Evolutionary conservation across 352 stramenopile genomes (phyloP).

Genomic region (Pythium myriotylum): DNA sequence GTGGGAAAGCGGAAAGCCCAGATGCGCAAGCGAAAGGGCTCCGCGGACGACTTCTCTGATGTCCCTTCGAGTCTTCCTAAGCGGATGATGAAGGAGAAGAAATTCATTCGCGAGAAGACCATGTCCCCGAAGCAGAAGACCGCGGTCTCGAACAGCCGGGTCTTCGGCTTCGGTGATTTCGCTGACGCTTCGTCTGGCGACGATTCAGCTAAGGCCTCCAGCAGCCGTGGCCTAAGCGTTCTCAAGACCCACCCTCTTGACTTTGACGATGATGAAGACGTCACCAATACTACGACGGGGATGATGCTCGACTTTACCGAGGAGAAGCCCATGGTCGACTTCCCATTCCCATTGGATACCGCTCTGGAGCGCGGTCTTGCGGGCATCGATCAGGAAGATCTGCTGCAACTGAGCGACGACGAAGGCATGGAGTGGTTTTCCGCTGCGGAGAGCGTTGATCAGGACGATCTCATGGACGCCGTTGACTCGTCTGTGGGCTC

Average conservation of each 20-base stretch:
- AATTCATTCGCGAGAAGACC: slow-evolving; percentile 53
- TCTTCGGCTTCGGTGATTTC: slow-evolving; percentile 43
- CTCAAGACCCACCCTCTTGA: slow-evolving; percentile 52
- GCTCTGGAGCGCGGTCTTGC: slow-evolving; percentile 62
- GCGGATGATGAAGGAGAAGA: slow-evolving; percentile 69
- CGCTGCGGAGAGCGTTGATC: slow-evolving; percentile 32
- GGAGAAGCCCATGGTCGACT: slow-evolving; percentile 66
- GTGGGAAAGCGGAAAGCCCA: slow-evolving; percentile 62
- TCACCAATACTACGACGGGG: slow-evolving; percentile 31
- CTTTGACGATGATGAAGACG: slow-evolving; percentile 62
- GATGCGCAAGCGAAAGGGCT: slow-evolving; percentile 70
- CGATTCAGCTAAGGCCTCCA: slow-evolving; percentile 32
- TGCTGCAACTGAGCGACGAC: slow-evolving; percentile 72
- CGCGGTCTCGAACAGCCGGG: slow-evolving; percentile 41
- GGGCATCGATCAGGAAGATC: slow-evolving; percentile 79
- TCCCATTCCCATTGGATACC: slow-evolving; percentile 52
- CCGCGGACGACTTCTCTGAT: slow-evolving; percentile 33
- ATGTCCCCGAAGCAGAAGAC: slow-evolving; percentile 83
- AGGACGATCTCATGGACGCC: slow-evolving; percentile 28
- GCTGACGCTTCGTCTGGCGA: slow-evolving; percentile 27
- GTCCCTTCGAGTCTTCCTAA: slow-evolving; percentile 63
- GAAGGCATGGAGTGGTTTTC: slow-evolving; percentile 85
- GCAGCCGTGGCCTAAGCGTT: slow-evolving; percentile 21
- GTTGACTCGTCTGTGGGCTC: slow-evolving; percentile 13
- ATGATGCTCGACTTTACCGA: slow-evolving; percentile 85